Evolutionary conservation across 2,329 filamentous ascomycete species (phyloP).

Genomic region (Penicillium sp.): DNA sequence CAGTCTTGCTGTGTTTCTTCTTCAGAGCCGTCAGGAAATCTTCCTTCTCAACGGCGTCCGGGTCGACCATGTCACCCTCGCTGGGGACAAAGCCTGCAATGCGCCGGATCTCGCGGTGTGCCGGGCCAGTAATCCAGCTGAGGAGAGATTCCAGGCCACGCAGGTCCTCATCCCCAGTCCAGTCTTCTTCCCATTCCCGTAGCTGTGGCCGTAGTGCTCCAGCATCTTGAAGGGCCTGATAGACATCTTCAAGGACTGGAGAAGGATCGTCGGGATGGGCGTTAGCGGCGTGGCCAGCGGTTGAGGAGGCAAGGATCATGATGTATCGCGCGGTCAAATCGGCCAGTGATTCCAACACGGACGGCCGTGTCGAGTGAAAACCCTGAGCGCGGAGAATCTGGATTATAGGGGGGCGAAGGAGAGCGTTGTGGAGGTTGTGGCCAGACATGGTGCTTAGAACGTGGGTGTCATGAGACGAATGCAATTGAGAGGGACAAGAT

Average conservation of each 20-base stretch:
- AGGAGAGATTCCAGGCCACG: conserved; percentile 75
- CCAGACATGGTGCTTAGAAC: conserved; percentile 40
- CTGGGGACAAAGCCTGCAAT: conserved; percentile 69
- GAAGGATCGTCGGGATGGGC: conserved; percentile 63
- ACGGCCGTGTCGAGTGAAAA: conserved; percentile 77
- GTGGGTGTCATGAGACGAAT: not conserved
- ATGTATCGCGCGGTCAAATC: conserved; percentile 83
- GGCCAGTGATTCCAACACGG: conserved; percentile 81
- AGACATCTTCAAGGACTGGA: conserved; percentile 71
- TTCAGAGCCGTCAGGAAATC: conserved; percentile 77
- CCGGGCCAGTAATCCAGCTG: conserved; percentile 70
- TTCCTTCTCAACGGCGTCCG: conserved; percentile 56
- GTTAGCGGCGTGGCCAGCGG: conserved; percentile 67
- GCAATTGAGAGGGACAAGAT: no score
- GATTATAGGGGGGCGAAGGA: conserved; percentile 80
- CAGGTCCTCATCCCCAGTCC: conserved; percentile 69
- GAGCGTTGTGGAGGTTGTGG: conserved; percentile 64
- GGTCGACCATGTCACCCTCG: conserved; percentile 51
- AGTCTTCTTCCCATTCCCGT: conserved; percentile 66
- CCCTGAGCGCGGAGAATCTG: conserved; percentile 89
- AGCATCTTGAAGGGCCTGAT: conserved; percentile 78
- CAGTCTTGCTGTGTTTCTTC: conserved; percentile 87
- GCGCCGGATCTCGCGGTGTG: conserved; percentile 75
- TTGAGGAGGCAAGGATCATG: conserved; percentile 67
- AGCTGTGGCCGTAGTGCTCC: conserved; percentile 70